Evolutionary conservation across 192 early-diverging fungal species (phyloP), one percentile per base, ranked within the genome.

Genomic region (Martensiomyces pterosporus): DNA sequence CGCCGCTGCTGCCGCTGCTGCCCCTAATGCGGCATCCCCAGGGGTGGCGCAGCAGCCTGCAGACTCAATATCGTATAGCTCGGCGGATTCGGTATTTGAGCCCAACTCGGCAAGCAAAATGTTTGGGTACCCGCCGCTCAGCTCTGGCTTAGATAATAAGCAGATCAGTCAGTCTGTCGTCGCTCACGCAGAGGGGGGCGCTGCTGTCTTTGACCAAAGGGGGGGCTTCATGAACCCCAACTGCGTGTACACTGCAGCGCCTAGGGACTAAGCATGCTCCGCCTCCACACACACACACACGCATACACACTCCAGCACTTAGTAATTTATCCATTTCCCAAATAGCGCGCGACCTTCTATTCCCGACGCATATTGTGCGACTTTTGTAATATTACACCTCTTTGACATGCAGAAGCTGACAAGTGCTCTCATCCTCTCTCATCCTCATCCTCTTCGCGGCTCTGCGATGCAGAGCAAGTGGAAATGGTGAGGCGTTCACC

Each of bases 21-120:
- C 26, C 18, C 21, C 22, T 15, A 24, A 43, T 35, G 25, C 16
- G 17, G 23, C 26, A 4, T 39, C 37, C 16, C 18, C 38, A 15
- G 25, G 23, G 16, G 59, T 61, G 59, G 59, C 59, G 59, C 59
- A 60, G 49, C 46, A 25, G 23, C 48, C 41, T 12, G 39, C 48
- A 9, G 39, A 47, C 18, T 39, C 43, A 3, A 40, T 37, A 21
- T 60, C 64, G n/a, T 19, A 34, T 18, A 67, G 64, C 43, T 56
- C 64, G 5, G 40, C 45, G 9, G 49, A 60, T 21, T 68, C 58
- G 2, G 32, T 43, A 3, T 42, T 40, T 15, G 64, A 67, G 17
- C 24, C 52, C 4, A n/a, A 40, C n/a, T 27, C 35, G 9, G 19
- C 51, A 1, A 46, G 22, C 35, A 48, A 38, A 18, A 40, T 33